Evolutionary conservation across 208 protist genomes (phyloP).

Genomic region (Zelonia costaricensis): DNA sequence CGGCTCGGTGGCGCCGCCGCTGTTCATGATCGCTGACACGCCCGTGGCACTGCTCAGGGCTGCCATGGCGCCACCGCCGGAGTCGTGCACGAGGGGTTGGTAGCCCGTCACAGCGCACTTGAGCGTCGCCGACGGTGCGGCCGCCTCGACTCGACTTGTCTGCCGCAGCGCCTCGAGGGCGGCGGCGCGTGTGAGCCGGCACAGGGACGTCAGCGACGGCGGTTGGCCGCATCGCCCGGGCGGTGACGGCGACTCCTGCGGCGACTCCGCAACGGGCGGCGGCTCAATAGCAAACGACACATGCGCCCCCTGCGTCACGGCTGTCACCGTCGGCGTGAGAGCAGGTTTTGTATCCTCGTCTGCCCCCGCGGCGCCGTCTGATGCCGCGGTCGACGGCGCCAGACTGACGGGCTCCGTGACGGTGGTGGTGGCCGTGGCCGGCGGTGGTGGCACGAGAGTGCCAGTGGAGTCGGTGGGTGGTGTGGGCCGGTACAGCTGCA

Average conservation of each 20-base stretch:
- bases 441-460: background rate
- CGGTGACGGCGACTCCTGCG: background rate
- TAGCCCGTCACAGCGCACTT: constrained; percentile 22
- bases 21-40: background rate
- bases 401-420: background rate
- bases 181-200: constrained; percentile 10
- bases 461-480: background rate
- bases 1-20: background rate
- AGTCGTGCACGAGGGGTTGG: constrained; percentile 7
- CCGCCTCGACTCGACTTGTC: background rate
- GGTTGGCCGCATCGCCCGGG: background rate
- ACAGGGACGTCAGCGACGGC: background rate
- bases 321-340: too few relatives aligned
- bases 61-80: background rate
- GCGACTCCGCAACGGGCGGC: background rate
- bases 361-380: background rate
- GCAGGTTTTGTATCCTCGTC: too few relatives aligned
- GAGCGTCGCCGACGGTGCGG: constrained; percentile 6
- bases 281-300: constrained; percentile 1
- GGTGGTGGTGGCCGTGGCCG: background rate
- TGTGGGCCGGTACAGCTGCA: constrained; percentile 8
- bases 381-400: background rate
- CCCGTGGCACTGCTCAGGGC: background rate
- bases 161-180: constrained; percentile 20
- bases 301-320: too few relatives aligned